These are phyloP conservation scores for Fusarium sp. DNA, from an alignment of 2,329 filamentous ascomycete genomes.

Conservation along the genomic window DNA sequence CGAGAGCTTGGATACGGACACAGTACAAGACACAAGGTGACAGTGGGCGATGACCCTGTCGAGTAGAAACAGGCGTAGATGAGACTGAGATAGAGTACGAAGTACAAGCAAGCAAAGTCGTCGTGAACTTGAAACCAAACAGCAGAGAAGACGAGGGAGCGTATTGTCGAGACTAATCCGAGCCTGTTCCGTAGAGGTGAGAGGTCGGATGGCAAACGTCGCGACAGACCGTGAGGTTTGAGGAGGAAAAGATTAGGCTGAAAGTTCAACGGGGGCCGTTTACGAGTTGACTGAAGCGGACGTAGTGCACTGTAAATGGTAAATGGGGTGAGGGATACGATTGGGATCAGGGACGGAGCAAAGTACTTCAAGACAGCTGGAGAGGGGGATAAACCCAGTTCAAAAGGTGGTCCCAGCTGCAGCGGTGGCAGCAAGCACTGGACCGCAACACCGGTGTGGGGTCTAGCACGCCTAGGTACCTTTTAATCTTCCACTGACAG, in stretches of 20 bases:
- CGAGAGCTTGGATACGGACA: slow-evolving; percentile 4
- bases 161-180: slow-evolving; percentile 1
- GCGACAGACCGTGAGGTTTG: slow-evolving; percentile 19
- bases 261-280: slow-evolving; percentile 24
- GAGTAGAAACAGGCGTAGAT: neutral
- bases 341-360: slow-evolving; percentile 24
- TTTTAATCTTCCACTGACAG: slow-evolving; percentile 19
- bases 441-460: slow-evolving; percentile 18
- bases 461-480: slow-evolving; percentile 9
- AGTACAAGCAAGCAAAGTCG: slow-evolving; percentile 9
- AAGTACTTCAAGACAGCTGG: slow-evolving; percentile 23
- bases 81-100: neutral
- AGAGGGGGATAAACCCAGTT: slow-evolving; percentile 25
- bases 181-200: slow-evolving; percentile 21
- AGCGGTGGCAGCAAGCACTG: slow-evolving; percentile 29
- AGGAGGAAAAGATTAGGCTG: slow-evolving; percentile 22
- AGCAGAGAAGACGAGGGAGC: slow-evolving; percentile 6
- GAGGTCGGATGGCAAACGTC: slow-evolving; percentile 26
- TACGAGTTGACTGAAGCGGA: slow-evolving; percentile 32
- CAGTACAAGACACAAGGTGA: slow-evolving; percentile 20
- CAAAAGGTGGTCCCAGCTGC: slow-evolving; percentile 27
- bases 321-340: slow-evolving; percentile 21
- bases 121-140: neutral
- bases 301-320: slow-evolving; percentile 22
- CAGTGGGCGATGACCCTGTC: slow-evolving; percentile 23